A percentile compares a stretch with the other conserved stretches of the same genome.
These are phyloP conservation scores for Buxus sempervirens DNA, from an alignment of 164 flowering plant genomes.

Conservation along the genomic window DNA sequence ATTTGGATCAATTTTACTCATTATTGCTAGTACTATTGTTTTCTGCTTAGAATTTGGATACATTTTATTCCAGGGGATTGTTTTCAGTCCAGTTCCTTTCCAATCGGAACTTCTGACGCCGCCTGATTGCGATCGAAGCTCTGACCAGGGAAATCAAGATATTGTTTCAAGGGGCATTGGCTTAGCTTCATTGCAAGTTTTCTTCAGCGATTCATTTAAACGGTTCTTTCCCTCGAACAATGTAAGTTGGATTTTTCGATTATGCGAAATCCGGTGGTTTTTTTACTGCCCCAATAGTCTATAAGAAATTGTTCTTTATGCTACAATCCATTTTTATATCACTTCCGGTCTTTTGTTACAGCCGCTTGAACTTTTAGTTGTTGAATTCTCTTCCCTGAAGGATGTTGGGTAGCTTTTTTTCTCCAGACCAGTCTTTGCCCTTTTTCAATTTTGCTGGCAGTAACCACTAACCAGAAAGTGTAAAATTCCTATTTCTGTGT, in stretches of 20 bases:
- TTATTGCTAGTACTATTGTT: no score
- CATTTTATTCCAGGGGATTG: conserved; percentile 56
- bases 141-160: conserved; percentile 21
- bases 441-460: no score
- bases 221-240: conserved; percentile 49
- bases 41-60: background rate
- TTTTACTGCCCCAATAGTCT: no score
- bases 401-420: no score
- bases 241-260: conserved; percentile 32
- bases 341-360: no score
- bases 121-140: conserved; percentile 22
- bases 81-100: conserved; percentile 79
- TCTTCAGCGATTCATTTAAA: conserved; percentile 35
- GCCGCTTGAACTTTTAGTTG: background rate
- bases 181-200: conserved; percentile 21
- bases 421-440: no score
- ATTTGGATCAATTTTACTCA: no score
- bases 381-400: background rate
- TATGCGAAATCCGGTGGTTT: no score
- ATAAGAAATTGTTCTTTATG: no score
- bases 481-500: no score
- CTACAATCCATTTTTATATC: no score
- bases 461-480: no score
- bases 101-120: conserved; percentile 33
- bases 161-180: conserved; percentile 16